Evolutionary conservation across 2,329 filamentous ascomycete genomes (phyloP).

Genomic region (Fusarium sp.): DNA sequence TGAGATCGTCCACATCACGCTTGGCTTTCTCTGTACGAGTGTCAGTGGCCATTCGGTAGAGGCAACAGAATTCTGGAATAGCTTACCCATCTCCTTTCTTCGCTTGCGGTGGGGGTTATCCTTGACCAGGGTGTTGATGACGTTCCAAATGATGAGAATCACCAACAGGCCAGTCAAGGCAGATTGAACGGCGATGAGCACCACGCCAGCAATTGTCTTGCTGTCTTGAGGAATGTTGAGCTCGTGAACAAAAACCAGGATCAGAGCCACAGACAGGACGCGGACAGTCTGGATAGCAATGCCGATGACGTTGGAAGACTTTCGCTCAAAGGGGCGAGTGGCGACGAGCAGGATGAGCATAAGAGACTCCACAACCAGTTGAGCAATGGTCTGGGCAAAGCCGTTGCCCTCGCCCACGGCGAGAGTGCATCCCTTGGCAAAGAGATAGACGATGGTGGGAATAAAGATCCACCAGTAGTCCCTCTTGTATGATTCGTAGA

Average conservation of each 20-base stretch:
- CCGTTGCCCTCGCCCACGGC: constrained; percentile 88
- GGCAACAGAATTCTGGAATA: not conserved
- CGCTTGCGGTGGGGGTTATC: constrained; percentile 91
- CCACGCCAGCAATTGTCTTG: constrained; percentile 93
- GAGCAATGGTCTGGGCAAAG: constrained; percentile 80
- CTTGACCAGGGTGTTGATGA: constrained; percentile 82
- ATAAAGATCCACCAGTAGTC: constrained; percentile 98
- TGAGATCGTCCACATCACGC: constrained; percentile 83
- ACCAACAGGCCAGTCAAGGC: constrained; percentile 84
- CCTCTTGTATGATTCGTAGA: constrained; percentile 96
- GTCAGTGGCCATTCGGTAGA: constrained; percentile 40
- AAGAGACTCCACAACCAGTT: constrained; percentile 82
- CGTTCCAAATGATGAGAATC: constrained; percentile 89
- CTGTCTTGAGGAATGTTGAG: constrained; percentile 90
- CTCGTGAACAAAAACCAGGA: constrained; percentile 93
- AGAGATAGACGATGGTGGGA: constrained; percentile 88
- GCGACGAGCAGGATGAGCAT: constrained; percentile 85
- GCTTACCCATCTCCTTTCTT: constrained; percentile 89
- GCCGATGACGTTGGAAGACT: constrained; percentile 92
- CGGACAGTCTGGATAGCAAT: constrained; percentile 90
- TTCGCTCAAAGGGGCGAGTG: constrained; percentile 86
- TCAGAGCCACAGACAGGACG: constrained; percentile 86
- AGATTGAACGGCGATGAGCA: constrained; percentile 90
- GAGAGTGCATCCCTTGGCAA: constrained; percentile 86
- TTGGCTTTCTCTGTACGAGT: constrained; percentile 74